These are phyloP conservation scores for Nemophila menziesii DNA, from an alignment of 257 asterid genomes.

Conservation along the genomic window DNA sequence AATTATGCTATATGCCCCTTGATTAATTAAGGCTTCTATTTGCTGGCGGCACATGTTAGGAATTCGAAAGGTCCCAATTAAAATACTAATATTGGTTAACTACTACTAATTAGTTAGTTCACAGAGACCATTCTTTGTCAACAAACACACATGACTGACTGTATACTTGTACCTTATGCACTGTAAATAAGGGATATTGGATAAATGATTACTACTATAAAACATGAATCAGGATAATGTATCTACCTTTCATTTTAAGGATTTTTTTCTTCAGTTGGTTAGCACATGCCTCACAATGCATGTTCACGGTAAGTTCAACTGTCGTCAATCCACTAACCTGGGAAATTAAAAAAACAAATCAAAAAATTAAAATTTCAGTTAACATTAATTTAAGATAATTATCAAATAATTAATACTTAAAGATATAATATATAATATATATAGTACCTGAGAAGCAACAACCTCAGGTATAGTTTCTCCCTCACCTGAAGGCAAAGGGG, in stretches of 20 bases:
- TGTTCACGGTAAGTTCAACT: constrained; percentile 57
- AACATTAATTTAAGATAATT: too few species aligned
- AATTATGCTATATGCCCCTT: too few species aligned
- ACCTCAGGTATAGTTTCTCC: constrained; percentile 64
- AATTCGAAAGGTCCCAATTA: too few species aligned
- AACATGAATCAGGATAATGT: too few species aligned
- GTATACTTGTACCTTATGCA: too few species aligned
- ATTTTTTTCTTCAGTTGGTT: constrained; percentile 68
- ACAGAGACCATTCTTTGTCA: too few species aligned
- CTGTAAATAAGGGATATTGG: background rate
- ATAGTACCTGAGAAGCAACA: constrained; percentile 81
- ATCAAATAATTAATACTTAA: too few species aligned
- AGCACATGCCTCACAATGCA: constrained; percentile 93
- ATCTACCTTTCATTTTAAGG: constrained; percentile 94
- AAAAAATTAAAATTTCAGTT: background rate
- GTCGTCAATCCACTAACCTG: constrained; percentile 59
- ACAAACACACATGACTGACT: too few species aligned
- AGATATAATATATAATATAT: too few species aligned
- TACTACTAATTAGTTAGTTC: too few species aligned
- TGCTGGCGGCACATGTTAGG: background rate
- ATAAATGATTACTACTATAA: background rate
- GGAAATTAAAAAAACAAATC: too few species aligned
- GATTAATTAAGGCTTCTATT: background rate
- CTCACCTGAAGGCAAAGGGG: constrained; percentile 54
- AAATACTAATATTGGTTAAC: too few species aligned